phyloP scores from a whole-genome alignment of 2,329 filamentous ascomycete genomes.

The Ceratocystis cubensis region DNA sequence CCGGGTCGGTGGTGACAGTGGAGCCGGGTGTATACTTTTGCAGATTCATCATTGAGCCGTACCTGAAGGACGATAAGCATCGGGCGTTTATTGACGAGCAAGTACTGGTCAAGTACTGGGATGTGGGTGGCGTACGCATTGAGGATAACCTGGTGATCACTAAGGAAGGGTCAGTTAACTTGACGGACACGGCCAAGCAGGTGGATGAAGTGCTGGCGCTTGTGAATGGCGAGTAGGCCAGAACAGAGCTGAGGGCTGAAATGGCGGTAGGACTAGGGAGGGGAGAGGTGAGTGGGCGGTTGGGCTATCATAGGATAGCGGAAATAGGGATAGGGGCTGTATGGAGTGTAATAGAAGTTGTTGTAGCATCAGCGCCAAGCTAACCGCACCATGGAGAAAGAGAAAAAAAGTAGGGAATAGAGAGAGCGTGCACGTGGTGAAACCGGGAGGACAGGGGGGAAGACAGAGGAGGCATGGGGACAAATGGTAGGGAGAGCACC shows the following conservation, averaged over 20 bases:
- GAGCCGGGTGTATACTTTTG: slow-evolving; percentile 94
- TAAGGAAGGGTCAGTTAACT: slow-evolving; percentile 53
- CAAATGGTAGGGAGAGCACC: not conserved
- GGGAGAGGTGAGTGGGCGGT: not conserved
- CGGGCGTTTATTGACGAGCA: slow-evolving; percentile 62
- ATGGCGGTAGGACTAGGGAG: not conserved
- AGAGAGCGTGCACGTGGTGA: not conserved
- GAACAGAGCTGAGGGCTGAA: not conserved
- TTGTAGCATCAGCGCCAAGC: not conserved
- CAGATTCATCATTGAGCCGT: slow-evolving; percentile 73
- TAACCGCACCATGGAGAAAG: not conserved
- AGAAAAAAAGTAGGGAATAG: too few species aligned
- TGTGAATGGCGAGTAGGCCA: slow-evolving; percentile 17
- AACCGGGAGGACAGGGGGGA: not conserved
- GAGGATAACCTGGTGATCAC: slow-evolving; percentile 66
- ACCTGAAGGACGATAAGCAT: slow-evolving; percentile 58
- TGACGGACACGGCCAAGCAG: slow-evolving; percentile 61
- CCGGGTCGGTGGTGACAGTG: slow-evolving; percentile 77
- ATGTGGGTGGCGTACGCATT: slow-evolving; percentile 60
- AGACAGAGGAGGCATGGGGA: not conserved
- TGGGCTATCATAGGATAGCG: too few species aligned
- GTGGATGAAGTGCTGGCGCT: slow-evolving; percentile 44
- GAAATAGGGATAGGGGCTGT: not conserved
- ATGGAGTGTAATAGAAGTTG: not conserved
- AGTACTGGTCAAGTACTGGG: slow-evolving; percentile 69